Evolutionary conservation across 2,329 filamentous ascomycete species (phyloP), one percentile per base, ranked within the genome.

Genomic region (Dactylella cylindrospora): DNA sequence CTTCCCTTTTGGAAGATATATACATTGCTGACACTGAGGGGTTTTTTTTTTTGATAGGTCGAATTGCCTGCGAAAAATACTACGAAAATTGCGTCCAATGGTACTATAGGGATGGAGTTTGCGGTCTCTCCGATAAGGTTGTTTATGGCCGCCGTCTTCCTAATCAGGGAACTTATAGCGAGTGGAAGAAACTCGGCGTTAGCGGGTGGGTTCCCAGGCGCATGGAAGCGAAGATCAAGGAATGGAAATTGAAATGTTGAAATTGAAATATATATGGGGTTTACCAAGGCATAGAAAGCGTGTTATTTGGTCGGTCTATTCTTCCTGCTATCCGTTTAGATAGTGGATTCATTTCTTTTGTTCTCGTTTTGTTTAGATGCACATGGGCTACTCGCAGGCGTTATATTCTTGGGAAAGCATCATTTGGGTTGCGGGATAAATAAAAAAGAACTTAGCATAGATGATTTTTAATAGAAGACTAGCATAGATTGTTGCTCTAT

Each of bases 111-210:
- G 41, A 47, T 8, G 57, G 57, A 26, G 50, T 62, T 39, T 62
- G 57, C 40, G 57, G 57, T 19, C 8, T 62, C n/a, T 52, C 49
- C 19, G 29, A 38, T 2, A 62, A 62, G 28, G 10, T 62, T 28
- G 54, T 54, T 33, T 62, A 62, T 32, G 57, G 57, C 57, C 49
- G 44, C n/a, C 57, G 57, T 36, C 43, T 62, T 6, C 57, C 49
- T 15, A 49, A 62, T 35, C 49, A 62, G 10, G 57, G 57, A 9
- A 54, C 57, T 7, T 62, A 62, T 38, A 19, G 33, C 12, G 57
- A 62, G 35, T 54, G 49, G 57, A 43, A 44, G 23, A 43, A 62
- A 39, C 49, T 62, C 26, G 57, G 57, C n/a, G 43, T 62, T 15
- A 62, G 57, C 49, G 57, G 57, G 12, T 62, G 57, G 57, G 25